Evolutionary conservation across 306 rosid species (phyloP), one percentile per base, ranked within the genome.

Genomic region (Crataegus laevigata): DNA sequence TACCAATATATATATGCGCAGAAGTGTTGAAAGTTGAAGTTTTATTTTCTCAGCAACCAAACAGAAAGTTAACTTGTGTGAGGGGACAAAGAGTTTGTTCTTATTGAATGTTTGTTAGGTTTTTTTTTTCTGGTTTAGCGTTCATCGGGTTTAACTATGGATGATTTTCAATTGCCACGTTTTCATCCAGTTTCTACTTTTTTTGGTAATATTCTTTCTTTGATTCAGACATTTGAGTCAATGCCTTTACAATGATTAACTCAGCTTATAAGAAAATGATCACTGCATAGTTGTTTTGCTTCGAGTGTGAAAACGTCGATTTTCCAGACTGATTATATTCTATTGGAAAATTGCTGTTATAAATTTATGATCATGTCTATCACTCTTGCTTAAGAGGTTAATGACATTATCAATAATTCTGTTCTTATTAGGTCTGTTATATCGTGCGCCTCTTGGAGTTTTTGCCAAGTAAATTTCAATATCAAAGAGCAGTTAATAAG

Each of bases 1-100:
- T 8, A 15, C 10, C 38, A 28, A 38, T 26, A 3, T 2, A 38
- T 26, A 3, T 3, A 15, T 57, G 22, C n/a, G 2, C 32, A 14
- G 24, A 25, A 7, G n/a, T 32, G 42, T 19, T 3, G 32, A 1
- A 8, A 5, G 42, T 19, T 3, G 32, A 1, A 8, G 6, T 2
- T 62, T 50, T 77, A 11, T 59, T 75, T 72, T 74, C 79, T 62
- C 75, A 19, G 55, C 55, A 78, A 78, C 73, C 73, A 73, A 58
- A 68, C 60, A 73, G 69, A 43, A 50, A 65, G 12, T 36, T 71
- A 29, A 66, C 54, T 28, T 68, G 57, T 14, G 29, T 9, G 26
- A 57, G 28, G 61, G 61, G 61, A 5, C 54, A 1, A 72, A 38
- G 67, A 45, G 26, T 42, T 34, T 11, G 15, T n/a, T 4, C 45